Conservation (phyloP, 108 stramenopile species). For the Pelagomonas calceolata region DNA sequence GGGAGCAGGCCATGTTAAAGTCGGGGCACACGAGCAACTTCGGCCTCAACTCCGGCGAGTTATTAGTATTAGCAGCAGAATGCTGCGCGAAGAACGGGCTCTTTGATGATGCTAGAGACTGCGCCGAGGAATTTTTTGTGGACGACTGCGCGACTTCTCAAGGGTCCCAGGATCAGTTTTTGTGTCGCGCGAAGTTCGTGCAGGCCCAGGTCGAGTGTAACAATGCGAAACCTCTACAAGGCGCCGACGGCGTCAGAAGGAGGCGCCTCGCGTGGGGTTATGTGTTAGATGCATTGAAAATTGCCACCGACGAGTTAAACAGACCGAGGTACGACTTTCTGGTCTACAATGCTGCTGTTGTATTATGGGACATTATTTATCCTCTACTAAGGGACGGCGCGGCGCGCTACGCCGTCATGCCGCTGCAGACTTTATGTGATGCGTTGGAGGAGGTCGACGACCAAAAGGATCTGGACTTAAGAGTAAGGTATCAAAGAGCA, state of each 20-base stretch:
- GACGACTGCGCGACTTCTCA: no score
- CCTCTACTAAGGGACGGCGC: slow-evolving; percentile 15
- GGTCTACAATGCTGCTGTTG: slow-evolving; percentile 35
- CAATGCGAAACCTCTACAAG: slow-evolving; percentile 7
- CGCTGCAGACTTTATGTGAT: slow-evolving; percentile 2
- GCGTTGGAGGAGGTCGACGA: slow-evolving; percentile 28
- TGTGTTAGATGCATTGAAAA: slow-evolving; percentile 13
- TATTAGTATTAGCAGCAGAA: slow-evolving; percentile 27
- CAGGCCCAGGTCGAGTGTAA: slow-evolving; percentile 7
- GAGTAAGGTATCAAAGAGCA: slow-evolving; percentile 8
- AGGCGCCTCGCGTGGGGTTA: slow-evolving; percentile 4
- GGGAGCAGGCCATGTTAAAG: slow-evolving; percentile 14
- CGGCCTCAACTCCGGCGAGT: slow-evolving; percentile 16
- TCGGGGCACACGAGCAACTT: background rate
- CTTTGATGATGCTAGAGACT: slow-evolving; percentile 5
- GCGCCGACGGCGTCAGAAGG: slow-evolving; percentile 5
- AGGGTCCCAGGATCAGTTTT: slow-evolving; percentile 25
- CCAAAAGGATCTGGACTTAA: slow-evolving; percentile 22
- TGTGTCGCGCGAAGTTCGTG: slow-evolving; percentile 26
- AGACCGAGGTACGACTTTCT: slow-evolving; percentile 30
- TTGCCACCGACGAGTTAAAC: slow-evolving; percentile 18
- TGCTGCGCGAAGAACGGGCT: slow-evolving; percentile 12
- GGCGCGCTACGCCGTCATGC: slow-evolving; percentile 11
- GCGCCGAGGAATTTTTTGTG: slow-evolving; percentile 18
- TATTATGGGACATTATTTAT: slow-evolving; percentile 28